These are phyloP conservation scores for Tagetes patula DNA, from an alignment of 129 eudicot species.

Conservation along the genomic window DNA sequence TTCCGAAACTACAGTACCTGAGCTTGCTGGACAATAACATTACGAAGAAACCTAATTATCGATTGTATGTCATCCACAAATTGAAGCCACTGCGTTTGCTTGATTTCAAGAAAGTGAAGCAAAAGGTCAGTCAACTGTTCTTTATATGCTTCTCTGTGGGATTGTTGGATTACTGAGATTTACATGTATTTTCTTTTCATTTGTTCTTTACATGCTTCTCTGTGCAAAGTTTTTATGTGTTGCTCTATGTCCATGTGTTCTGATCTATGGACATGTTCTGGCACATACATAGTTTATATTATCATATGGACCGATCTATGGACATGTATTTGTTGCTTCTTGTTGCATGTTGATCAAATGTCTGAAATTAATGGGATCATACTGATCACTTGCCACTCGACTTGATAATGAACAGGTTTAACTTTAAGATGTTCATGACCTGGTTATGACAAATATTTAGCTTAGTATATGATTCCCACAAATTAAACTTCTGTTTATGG, in stretches of 20 bases:
- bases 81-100: constrained; percentile 78
- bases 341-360: background rate
- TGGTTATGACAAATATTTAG: background rate
- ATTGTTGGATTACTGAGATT: background rate
- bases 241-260: constrained; percentile 4
- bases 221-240: constrained; percentile 8
- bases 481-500: background rate
- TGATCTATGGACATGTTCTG: constrained; percentile 3
- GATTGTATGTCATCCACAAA: constrained; percentile 89
- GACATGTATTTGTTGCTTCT: background rate
- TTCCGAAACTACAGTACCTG: constrained; percentile 82
- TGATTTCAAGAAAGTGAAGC: constrained; percentile 91
- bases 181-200: background rate
- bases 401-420: background rate
- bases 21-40: constrained; percentile 86
- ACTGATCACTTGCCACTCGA: background rate
- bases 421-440: background rate
- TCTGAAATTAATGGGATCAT: background rate
- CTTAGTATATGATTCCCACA: background rate
- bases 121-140: constrained; percentile 57
- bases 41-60: constrained; percentile 90
- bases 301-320: constrained; percentile 13
- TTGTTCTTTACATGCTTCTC: background rate
- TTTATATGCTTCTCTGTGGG: background rate
- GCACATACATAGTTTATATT: constrained; percentile 12